Evolutionary conservation across 495 filamentous ascomycete species (phyloP).

Genomic region (Daldinia loculata): DNA sequence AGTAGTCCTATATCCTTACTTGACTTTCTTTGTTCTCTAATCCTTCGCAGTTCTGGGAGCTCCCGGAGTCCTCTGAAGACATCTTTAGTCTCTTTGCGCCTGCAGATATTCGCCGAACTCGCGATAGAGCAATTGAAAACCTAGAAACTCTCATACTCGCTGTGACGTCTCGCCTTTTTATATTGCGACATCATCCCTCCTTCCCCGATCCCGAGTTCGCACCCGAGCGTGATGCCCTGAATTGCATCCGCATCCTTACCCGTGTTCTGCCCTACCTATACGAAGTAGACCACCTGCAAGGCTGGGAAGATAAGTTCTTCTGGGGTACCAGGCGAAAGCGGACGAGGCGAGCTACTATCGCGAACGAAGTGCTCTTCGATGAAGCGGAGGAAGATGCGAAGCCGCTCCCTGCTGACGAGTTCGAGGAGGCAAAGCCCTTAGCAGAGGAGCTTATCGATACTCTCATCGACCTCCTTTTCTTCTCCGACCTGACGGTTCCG

Average conservation of each 20-base stretch:
- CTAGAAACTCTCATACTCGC: slow-evolving; percentile 89
- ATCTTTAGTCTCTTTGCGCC: slow-evolving; percentile 96
- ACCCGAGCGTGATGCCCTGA: slow-evolving; percentile 88
- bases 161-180: slow-evolving; percentile 79
- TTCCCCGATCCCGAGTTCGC: slow-evolving; percentile 90
- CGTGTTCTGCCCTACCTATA: slow-evolving; percentile 62
- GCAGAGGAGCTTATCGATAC: slow-evolving; percentile 95
- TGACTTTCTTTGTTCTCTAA: slow-evolving; percentile 6
- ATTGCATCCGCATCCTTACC: slow-evolving; percentile 68
- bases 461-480: slow-evolving; percentile 89
- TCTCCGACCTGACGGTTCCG: slow-evolving; percentile 86
- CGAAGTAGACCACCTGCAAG: slow-evolving; percentile 84
- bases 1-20: slow-evolving; percentile 7
- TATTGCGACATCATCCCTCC: slow-evolving; percentile 84
- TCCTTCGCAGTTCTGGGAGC: slow-evolving; percentile 87
- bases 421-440: slow-evolving; percentile 84
- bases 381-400: slow-evolving; percentile 66
- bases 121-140: slow-evolving; percentile 87
- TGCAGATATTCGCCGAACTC: slow-evolving; percentile 88
- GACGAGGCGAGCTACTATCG: slow-evolving; percentile 60
- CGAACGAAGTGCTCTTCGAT: slow-evolving; percentile 85
- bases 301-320: slow-evolving; percentile 93
- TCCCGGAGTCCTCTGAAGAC: slow-evolving; percentile 94
- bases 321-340: slow-evolving; percentile 79
- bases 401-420: slow-evolving; percentile 65